Evolutionary conservation across 1,284 basidiomycete species (phyloP).

Genomic region (Marasmius oreades): DNA sequence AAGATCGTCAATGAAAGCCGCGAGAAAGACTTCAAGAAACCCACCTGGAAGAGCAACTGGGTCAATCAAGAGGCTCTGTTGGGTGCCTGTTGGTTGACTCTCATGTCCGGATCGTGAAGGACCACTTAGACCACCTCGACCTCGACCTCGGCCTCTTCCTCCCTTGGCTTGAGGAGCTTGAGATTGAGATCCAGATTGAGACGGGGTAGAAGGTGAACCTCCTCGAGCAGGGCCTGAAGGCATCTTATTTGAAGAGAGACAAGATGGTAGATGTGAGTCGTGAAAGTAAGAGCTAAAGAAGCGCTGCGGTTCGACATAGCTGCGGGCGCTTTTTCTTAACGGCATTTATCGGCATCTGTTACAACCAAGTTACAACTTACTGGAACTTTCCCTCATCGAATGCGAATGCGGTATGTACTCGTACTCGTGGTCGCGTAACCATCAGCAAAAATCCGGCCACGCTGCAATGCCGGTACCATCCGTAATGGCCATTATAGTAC

Average conservation of each 20-base stretch:
- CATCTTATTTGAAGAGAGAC: constrained; percentile 2
- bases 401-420: too few species aligned
- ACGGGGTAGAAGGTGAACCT: not conserved
- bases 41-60: not conserved
- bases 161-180: not conserved
- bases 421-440: too few species aligned
- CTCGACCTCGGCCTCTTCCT: not conserved
- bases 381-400: too few species aligned
- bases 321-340: too few species aligned
- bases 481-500: too few species aligned
- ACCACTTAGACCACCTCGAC: not conserved
- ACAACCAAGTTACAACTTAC: too few species aligned
- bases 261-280: not conserved
- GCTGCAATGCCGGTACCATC: too few species aligned
- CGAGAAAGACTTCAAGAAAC: not conserved
- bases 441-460: too few species aligned
- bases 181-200: not conserved
- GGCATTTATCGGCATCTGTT: too few species aligned
- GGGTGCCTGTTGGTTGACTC: constrained; percentile 8
- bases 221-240: constrained; percentile 5
- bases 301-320: too few species aligned
- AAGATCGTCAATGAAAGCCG: not conserved
- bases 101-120: constrained; percentile 5
- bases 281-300: too few species aligned
- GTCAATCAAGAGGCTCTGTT: not conserved